Conservation (phyloP, 2,329 filamentous ascomycete species). For the Emmonsia crescens region DNA sequence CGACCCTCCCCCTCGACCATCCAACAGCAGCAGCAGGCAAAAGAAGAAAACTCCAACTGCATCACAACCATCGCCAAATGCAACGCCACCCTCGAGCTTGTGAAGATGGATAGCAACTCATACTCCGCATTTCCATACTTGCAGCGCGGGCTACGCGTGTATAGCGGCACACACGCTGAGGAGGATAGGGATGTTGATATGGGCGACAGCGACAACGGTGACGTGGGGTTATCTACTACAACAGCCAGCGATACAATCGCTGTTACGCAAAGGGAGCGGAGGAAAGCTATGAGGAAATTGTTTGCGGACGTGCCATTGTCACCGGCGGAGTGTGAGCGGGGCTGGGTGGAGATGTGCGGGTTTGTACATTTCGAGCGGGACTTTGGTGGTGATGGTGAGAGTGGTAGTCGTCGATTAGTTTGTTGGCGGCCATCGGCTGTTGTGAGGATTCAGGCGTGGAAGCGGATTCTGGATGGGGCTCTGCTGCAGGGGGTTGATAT, state of each 20-base stretch:
- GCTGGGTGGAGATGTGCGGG: constrained; percentile 42
- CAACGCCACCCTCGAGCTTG: constrained; percentile 37
- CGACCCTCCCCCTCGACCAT: constrained; percentile 23
- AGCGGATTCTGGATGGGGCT: constrained; percentile 28
- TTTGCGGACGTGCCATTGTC: constrained; percentile 45
- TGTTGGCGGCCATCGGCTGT: constrained; percentile 40
- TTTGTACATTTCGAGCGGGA: constrained; percentile 35
- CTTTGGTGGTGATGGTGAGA: neutral
- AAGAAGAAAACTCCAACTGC: constrained; percentile 10
- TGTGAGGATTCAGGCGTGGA: constrained; percentile 41
- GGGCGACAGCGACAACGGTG: constrained; percentile 11
- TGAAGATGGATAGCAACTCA: constrained; percentile 21
- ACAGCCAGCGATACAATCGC: constrained; percentile 16
- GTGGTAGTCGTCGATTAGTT: constrained; percentile 1
- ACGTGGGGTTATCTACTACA: constrained; percentile 8
- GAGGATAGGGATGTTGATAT: constrained; percentile 11
- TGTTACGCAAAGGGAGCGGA: constrained; percentile 20
- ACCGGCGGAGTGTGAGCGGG: constrained; percentile 38
- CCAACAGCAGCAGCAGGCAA: constrained; percentile 8
- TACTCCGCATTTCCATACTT: constrained; percentile 23
- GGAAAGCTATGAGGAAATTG: constrained; percentile 26
- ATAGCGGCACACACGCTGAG: constrained; percentile 14
- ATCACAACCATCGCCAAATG: constrained; percentile 36
- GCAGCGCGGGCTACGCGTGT: constrained; percentile 22
- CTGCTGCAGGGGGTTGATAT: constrained; percentile 32